phyloP scores from a whole-genome alignment of 129 eudicot species.

The Heracleum sosnowskyi region DNA sequence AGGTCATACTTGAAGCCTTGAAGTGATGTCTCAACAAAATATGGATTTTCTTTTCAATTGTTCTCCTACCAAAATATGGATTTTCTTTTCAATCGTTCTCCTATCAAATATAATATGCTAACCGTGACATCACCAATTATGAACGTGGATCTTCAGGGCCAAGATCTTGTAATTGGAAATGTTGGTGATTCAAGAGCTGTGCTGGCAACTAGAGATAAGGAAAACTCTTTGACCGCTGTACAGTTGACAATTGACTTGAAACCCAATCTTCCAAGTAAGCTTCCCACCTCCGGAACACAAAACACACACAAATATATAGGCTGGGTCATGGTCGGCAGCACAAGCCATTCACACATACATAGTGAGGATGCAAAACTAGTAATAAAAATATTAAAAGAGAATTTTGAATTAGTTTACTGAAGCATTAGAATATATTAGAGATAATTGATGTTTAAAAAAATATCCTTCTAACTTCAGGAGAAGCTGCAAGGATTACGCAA shows the following conservation, averaged over 20 bases:
- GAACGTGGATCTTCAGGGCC: constrained; percentile 47
- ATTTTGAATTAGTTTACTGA: neutral
- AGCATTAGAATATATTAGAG: neutral
- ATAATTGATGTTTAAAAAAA: neutral
- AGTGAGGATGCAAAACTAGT: neutral
- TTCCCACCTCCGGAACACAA: constrained; percentile 5
- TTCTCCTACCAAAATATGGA: neutral
- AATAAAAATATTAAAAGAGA: neutral
- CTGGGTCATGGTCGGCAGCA: neutral
- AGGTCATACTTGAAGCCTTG: neutral
- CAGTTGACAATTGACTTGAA: constrained; percentile 91
- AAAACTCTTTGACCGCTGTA: constrained; percentile 55
- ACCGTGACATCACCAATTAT: neutral
- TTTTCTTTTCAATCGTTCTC: neutral
- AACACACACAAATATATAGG: neutral
- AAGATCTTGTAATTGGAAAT: constrained; percentile 86
- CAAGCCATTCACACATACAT: constrained; percentile 1
- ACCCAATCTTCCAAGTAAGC: constrained; percentile 93
- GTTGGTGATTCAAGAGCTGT: constrained; percentile 97
- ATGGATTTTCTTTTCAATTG: neutral
- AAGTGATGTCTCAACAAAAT: neutral
- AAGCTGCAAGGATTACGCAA: constrained; percentile 69
- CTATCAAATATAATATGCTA: neutral
- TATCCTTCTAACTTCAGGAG: constrained; percentile 42
- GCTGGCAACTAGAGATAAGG: constrained; percentile 65